These are phyloP conservation scores for Arxiozyma heterogenica DNA, from an alignment of 1,139 yeast genomes.

Conservation along the genomic window DNA sequence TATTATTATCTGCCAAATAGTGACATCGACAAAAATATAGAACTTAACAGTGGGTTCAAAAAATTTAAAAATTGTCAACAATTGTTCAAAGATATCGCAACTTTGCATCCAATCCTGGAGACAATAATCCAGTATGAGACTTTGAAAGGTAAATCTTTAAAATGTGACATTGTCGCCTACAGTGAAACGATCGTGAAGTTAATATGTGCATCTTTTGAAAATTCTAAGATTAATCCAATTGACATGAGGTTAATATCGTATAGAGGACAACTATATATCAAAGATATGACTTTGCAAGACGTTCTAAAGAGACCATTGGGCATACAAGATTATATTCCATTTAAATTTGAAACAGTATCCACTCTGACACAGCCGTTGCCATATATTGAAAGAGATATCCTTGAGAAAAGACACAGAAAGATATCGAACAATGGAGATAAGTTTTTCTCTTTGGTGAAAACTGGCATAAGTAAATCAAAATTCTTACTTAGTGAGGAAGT, in stretches of 20 bases:
- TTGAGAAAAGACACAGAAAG: constrained; percentile 54
- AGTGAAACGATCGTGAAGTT: constrained; percentile 59
- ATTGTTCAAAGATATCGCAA: constrained; percentile 29
- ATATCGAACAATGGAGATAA: constrained; percentile 66
- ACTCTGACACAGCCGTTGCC: constrained; percentile 75
- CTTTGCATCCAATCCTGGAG: constrained; percentile 46
- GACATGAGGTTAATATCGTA: constrained; percentile 53
- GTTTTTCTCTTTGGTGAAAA: constrained; percentile 65
- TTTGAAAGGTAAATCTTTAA: constrained; percentile 38
- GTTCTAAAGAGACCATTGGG: constrained; percentile 20
- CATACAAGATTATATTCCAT: constrained; percentile 56
- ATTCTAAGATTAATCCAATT: constrained; percentile 37
- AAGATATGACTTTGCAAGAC: constrained; percentile 38
- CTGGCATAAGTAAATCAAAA: constrained; percentile 71
- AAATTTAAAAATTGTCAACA: constrained; percentile 42
- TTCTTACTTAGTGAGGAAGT: constrained; percentile 81
- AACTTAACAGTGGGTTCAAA: constrained; percentile 55
- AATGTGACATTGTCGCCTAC: constrained; percentile 67
- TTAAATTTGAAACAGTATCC: constrained; percentile 74
- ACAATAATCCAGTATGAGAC: constrained; percentile 50
- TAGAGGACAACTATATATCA: constrained; percentile 84
- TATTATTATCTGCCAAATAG: constrained; percentile 76
- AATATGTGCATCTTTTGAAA: constrained; percentile 25
- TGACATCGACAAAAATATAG: constrained; percentile 42
- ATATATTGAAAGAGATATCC: constrained; percentile 49